Evolutionary conservation across 352 stramenopile species (phyloP), one percentile per base, ranked within the genome.

Genomic region (Phytophthora cactorum): DNA sequence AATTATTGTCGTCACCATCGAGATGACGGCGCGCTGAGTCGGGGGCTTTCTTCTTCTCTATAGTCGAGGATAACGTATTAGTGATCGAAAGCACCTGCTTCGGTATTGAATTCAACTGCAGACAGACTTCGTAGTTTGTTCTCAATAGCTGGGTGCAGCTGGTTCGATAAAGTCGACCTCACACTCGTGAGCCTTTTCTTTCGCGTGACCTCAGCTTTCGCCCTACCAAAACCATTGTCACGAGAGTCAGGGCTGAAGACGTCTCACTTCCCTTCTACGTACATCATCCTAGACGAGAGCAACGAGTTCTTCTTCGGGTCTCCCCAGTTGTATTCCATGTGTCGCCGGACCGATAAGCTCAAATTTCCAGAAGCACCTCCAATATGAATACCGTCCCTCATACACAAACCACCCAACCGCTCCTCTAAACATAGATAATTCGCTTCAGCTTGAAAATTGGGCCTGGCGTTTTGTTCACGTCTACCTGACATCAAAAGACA

Each of bases 301-400:
- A 80, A 72, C 52, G 82, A 90, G 73, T 93, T 95, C 65, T 93
- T 92, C 72, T 84, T 87, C 31, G 85, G 87, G 44, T 93, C 85
- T 17, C 77, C 77, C 87, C 87, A 95, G 77, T 95, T 95, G 77
- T 86, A 95, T 29, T 91, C 77, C 85, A 93, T 93, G 6, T 52
- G 22, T 11, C 45, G 27, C 25, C 14, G 29, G 3, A 53, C 14
- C 8, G 17, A 49, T 59, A 66, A 62, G 15, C 36, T 14, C 22
- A 22, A 22, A 22, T 22, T 22, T 22, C 22, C 22, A 22, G 22
- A 22, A 22, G 22, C 22, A 22, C 22, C 22, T 22, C 22, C 22
- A 0, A 22, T 22, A 1, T 22, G 22, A 22, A 22, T 22, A 22
- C 22, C 22, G 22, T 22, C 22, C 22, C 22, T 22, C 22, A 22